phyloP scores from a whole-genome alignment of 2,329 filamentous ascomycete species.

The Xylaria sp. region DNA sequence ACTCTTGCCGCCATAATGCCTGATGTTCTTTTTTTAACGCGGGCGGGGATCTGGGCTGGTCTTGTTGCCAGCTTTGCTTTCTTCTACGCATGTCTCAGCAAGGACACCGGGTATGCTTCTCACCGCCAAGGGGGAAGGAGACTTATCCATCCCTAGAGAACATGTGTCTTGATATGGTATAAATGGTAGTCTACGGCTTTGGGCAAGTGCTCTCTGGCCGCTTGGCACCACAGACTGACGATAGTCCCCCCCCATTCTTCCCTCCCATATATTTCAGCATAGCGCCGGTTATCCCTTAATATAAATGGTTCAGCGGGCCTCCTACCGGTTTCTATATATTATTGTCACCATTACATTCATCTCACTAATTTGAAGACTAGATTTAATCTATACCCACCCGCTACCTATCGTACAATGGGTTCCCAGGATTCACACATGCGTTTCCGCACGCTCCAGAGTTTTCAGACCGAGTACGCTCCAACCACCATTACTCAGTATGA shows the following conservation, averaged over 20 bases:
- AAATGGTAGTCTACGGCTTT: constrained; percentile 5
- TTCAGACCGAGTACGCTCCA: constrained; percentile 85
- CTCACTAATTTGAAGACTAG: constrained; percentile 6
- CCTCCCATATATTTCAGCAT: constrained; percentile 9
- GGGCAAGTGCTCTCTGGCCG: constrained; percentile 22
- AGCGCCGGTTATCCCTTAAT: not conserved
- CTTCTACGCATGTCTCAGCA: constrained; percentile 15
- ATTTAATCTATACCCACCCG: constrained; percentile 9
- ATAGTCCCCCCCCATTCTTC: constrained; percentile 7
- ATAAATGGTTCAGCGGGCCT: not conserved
- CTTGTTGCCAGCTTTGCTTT: constrained; percentile 20
- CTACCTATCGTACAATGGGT: constrained; percentile 46
- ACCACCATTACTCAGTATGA: constrained; percentile 91
- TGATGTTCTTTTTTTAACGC: constrained; percentile 12
- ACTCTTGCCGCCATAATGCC: constrained; percentile 17
- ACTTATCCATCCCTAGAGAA: constrained; percentile 7
- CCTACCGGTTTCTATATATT: not conserved
- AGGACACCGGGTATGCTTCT: constrained; percentile 24
- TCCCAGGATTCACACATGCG: constrained; percentile 46
- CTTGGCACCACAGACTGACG: constrained; percentile 13
- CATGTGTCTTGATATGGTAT: not conserved
- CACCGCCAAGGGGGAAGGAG: constrained; percentile 2
- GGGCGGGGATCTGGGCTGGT: constrained; percentile 17
- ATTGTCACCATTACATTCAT: not conserved
- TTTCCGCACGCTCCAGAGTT: constrained; percentile 80